phyloP scores from a whole-genome alignment of 306 rosid species.

The Trifolium subterraneum region DNA sequence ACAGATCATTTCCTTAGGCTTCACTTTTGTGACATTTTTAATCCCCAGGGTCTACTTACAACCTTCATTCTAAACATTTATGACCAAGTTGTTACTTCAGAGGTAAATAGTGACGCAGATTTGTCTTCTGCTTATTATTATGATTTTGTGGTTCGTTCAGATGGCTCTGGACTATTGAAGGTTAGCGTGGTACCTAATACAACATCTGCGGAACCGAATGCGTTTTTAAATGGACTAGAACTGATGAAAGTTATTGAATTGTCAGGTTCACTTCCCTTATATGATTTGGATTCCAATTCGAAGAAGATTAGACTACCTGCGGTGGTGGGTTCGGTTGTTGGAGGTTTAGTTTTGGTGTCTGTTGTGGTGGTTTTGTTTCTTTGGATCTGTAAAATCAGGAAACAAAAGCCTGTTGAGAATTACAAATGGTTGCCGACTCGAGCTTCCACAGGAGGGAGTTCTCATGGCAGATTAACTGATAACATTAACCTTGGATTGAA shows the following conservation, averaged over 20 bases:
- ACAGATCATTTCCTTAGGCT: conserved; percentile 36
- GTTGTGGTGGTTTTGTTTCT: neutral
- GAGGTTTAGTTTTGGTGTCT: conserved; percentile 32
- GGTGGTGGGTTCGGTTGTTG: conserved; percentile 38
- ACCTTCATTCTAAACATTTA: neutral
- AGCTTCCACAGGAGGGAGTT: conserved; percentile 38
- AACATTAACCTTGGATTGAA: conserved; percentile 50
- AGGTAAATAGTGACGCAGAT: accelerated
- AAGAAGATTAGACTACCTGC: neutral
- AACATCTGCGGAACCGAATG: accelerated
- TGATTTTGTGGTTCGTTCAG: conserved; percentile 50
- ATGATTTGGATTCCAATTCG: neutral
- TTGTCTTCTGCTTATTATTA: conserved; percentile 22
- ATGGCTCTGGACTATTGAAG: conserved; percentile 18
- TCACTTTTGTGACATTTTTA: conserved; percentile 47
- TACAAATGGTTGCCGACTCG: conserved; percentile 36
- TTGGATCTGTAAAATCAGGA: conserved; percentile 42
- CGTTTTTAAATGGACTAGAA: conserved; percentile 54
- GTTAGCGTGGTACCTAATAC: neutral
- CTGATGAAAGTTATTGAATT: conserved; percentile 42
- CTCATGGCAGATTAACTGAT: conserved; percentile 43
- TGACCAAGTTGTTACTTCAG: accelerated
- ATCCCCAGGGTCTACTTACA: accelerated
- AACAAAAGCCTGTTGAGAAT: conserved; percentile 21
- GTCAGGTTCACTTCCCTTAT: neutral